Percentiles rank a stretch among this genome's conserved stretches.
Evolutionary conservation across 148 eudicot genomes (phyloP).

Genomic region (Fagopyrum esculentum): DNA sequence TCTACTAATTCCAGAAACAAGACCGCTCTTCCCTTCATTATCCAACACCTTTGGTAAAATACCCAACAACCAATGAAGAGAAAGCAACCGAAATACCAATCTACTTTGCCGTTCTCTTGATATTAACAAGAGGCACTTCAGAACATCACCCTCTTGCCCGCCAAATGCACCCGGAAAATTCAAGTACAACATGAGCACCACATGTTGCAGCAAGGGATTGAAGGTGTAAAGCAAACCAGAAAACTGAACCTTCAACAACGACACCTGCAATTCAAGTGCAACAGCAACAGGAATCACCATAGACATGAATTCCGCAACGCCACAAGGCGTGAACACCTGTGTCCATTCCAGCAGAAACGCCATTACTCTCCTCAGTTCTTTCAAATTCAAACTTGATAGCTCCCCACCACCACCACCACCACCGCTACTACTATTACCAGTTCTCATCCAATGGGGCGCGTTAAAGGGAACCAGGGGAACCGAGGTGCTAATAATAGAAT

Average conservation of each 20-base stretch:
- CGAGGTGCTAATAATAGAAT: conserved; percentile 37
- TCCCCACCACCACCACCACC: conserved; percentile 15
- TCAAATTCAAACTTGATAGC: conserved; percentile 32
- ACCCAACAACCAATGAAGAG: conserved; percentile 81
- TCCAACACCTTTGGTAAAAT: conserved; percentile 34
- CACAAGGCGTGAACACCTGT: conserved; percentile 55
- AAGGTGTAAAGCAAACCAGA: conserved; percentile 63
- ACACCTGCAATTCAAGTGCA: conserved; percentile 68
- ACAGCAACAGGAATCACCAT: conserved; percentile 53
- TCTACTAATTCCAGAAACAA: conserved; percentile 29
- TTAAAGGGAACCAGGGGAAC: conserved; percentile 70
- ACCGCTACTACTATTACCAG: conserved; percentile 12
- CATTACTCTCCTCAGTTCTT: conserved; percentile 70
- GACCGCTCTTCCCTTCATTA: conserved; percentile 33
- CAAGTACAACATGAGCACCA: conserved; percentile 48
- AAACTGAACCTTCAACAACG: conserved; percentile 88
- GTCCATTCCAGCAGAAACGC: conserved; percentile 84
- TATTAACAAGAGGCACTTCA: conserved; percentile 46
- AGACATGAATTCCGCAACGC: conserved; percentile 64
- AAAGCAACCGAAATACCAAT: conserved; percentile 70
- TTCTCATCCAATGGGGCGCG: conserved; percentile 36
- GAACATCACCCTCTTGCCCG: conserved; percentile 61
- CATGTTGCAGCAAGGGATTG: conserved; percentile 78
- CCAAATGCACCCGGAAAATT: conserved; percentile 49
- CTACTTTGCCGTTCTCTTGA: conserved; percentile 57